phyloP scores from a whole-genome alignment of 164 flowering plant genomes.

The Chimonanthus salicifolius region DNA sequence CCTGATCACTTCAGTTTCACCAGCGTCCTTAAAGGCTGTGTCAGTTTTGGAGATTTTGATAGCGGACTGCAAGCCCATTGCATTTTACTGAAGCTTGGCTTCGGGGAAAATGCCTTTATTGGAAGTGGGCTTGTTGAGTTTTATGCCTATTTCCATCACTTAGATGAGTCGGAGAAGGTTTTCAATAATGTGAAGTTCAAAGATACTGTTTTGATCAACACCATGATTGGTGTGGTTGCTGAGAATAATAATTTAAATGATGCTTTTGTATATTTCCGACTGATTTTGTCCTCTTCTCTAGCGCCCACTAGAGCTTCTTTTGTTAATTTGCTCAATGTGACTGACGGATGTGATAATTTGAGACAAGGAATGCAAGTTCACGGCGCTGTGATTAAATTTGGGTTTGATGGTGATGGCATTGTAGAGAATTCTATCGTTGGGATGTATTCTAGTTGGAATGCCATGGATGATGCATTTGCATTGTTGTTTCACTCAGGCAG shows the following conservation, averaged over 20 bases:
- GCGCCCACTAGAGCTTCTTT: conserved; percentile 15
- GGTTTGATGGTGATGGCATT: conserved; percentile 11
- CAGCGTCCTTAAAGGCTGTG: conserved; percentile 11
- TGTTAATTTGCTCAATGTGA: conserved; percentile 10
- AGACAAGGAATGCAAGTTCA: conserved; percentile 10
- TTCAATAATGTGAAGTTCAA: conserved; percentile 13
- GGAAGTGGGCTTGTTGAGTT: conserved; percentile 18
- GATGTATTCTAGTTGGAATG: conserved; percentile 12
- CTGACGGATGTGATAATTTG: not conserved
- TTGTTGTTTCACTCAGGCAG: conserved; percentile 7
- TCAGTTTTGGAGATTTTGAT: not conserved
- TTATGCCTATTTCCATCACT: conserved; percentile 6
- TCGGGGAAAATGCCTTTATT: conserved; percentile 4
- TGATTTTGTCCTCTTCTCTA: conserved; percentile 7
- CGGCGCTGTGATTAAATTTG: conserved; percentile 11
- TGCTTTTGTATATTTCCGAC: conserved; percentile 11
- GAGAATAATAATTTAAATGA: conserved; percentile 3
- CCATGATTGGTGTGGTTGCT: conserved; percentile 8
- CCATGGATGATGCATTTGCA: conserved; percentile 9
- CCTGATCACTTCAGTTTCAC: conserved; percentile 12
- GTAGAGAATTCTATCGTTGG: conserved; percentile 19
- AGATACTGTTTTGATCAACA: conserved; percentile 15
- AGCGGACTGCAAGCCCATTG: conserved; percentile 12
- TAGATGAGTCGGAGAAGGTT: conserved; percentile 13
- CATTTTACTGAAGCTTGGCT: conserved; percentile 8